A percentile compares a stretch with the other conserved stretches of the same genome.
These are phyloP conservation scores for Penicillium sp. DNA, from an alignment of 2,329 filamentous ascomycete genomes.

Conservation along the genomic window DNA sequence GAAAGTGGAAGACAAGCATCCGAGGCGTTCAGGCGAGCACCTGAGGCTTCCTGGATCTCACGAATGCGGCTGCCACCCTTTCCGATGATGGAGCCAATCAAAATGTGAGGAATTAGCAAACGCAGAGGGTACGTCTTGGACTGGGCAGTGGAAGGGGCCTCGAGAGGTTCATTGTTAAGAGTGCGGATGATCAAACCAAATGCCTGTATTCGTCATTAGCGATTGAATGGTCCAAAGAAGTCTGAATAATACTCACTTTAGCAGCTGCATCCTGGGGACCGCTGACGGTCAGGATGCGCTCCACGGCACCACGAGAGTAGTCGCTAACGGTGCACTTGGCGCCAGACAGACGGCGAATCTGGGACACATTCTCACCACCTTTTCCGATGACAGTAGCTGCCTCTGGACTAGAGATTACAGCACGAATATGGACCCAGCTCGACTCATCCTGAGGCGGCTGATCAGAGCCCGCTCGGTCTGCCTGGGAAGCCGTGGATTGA, in stretches of 20 bases:
- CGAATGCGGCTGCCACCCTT: conserved; percentile 94
- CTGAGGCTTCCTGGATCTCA: conserved; percentile 97
- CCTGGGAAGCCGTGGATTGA: conserved; percentile 54
- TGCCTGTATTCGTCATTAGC: conserved; percentile 55
- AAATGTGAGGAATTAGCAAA: conserved; percentile 89
- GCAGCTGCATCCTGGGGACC: conserved; percentile 93
- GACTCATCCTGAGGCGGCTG: conserved; percentile 74
- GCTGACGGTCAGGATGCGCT: conserved; percentile 95
- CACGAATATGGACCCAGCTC: conserved; percentile 93
- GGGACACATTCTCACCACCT: conserved; percentile 95
- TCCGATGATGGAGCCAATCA: conserved; percentile 98
- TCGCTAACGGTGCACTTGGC: conserved; percentile 99
- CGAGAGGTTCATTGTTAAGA: conserved; percentile 91
- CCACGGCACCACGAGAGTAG: conserved; percentile 93
- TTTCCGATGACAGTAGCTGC: conserved; percentile 98
- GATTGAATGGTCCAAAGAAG: conserved; percentile 8
- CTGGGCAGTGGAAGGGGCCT: conserved; percentile 80
- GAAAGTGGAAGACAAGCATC: conserved; percentile 92
- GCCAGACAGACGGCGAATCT: conserved; percentile 89
- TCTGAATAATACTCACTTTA: conserved; percentile 62
- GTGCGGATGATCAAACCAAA: conserved; percentile 98
- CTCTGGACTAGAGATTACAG: conserved; percentile 95
- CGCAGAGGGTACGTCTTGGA: conserved; percentile 97
- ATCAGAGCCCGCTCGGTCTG: conserved; percentile 47
- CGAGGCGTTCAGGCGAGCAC: conserved; percentile 91